Evolutionary conservation across 192 early-diverging fungal genomes (phyloP).

Genomic region (Helicostylum pulchrum): DNA sequence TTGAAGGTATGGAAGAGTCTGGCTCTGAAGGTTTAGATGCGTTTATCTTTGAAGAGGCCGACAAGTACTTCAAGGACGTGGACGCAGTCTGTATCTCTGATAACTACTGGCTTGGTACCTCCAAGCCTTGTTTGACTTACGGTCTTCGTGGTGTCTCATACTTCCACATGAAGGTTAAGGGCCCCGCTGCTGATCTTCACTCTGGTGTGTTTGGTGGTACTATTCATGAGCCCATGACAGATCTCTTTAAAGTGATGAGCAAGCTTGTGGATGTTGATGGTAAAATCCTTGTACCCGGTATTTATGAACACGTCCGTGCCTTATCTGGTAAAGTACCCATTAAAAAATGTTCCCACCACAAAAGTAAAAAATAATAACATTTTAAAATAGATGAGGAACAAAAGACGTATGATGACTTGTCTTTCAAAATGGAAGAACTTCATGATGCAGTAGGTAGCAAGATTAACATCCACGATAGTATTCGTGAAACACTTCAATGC

Average conservation of each 20-base stretch:
- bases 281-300: conserved; percentile 88
- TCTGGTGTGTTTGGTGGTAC: conserved; percentile 94
- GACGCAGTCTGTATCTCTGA: conserved; percentile 97
- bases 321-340: conserved; percentile 53
- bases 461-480: conserved; percentile 73
- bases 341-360: neutral
- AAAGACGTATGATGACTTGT: conserved; percentile 75
- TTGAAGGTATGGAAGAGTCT: conserved; percentile 91
- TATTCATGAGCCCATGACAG: conserved; percentile 98
- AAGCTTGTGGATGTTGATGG: conserved; percentile 83
- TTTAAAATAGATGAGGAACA: conserved; percentile 63
- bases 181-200: conserved; percentile 77
- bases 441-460: conserved; percentile 72
- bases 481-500: conserved; percentile 80
- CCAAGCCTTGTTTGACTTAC: conserved; percentile 97
- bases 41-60: conserved; percentile 82
- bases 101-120: conserved; percentile 98
- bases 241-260: conserved; percentile 79
- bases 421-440: conserved; percentile 79
- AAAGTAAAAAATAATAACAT: neutral
- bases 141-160: conserved; percentile 84
- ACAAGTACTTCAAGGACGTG: conserved; percentile 83
- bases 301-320: conserved; percentile 86
- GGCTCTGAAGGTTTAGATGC: conserved; percentile 95
- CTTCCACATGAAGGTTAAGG: conserved; percentile 43